A percentile compares a stretch with the other conserved stretches of the same genome.
Conservation (phyloP, 371 early-diverging fungal species). For the Gilbertella persicaria region DNA sequence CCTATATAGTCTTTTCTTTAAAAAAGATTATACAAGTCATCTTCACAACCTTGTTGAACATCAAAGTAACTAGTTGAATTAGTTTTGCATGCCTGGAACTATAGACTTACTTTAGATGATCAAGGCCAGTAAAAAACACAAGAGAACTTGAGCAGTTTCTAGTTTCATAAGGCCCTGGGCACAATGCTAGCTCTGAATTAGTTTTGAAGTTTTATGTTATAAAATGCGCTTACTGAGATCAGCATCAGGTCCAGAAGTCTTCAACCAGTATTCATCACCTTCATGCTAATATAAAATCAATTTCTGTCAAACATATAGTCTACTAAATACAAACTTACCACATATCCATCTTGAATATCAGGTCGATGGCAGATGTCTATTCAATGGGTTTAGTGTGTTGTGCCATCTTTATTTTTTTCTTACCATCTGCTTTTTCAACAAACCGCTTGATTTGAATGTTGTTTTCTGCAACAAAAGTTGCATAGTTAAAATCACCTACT, state of each 20-base stretch:
- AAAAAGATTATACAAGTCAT: constrained; percentile 1
- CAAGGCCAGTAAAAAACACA: background rate
- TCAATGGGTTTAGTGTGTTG: background rate
- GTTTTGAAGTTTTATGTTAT: no score
- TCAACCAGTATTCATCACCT: constrained; percentile 22
- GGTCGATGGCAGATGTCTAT: constrained; percentile 8
- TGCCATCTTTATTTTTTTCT: background rate
- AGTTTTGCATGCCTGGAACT: background rate
- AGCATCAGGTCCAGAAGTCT: background rate
- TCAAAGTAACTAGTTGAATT: constrained; percentile 9
- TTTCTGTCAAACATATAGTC: background rate
- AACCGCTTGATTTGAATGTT: constrained; percentile 4
- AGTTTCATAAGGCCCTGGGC: constrained; percentile 20
- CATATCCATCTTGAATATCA: constrained; percentile 9
- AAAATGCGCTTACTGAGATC: no score
- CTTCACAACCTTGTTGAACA: constrained; percentile 1
- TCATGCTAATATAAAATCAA: constrained; percentile 15
- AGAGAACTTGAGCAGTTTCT: constrained; percentile 15
- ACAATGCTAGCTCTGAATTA: background rate
- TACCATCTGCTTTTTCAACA: constrained; percentile 16
- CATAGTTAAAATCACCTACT: constrained; percentile 16
- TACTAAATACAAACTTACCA: constrained; percentile 5
- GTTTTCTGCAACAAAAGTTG: constrained; percentile 8
- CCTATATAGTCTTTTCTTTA: background rate
- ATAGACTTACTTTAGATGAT: constrained; percentile 5